Percentiles rank a stretch among this genome's conserved stretches.
phyloP scores from a whole-genome alignment of 1,284 basidiomycete species.

The Termitomyces sp. region DNA sequence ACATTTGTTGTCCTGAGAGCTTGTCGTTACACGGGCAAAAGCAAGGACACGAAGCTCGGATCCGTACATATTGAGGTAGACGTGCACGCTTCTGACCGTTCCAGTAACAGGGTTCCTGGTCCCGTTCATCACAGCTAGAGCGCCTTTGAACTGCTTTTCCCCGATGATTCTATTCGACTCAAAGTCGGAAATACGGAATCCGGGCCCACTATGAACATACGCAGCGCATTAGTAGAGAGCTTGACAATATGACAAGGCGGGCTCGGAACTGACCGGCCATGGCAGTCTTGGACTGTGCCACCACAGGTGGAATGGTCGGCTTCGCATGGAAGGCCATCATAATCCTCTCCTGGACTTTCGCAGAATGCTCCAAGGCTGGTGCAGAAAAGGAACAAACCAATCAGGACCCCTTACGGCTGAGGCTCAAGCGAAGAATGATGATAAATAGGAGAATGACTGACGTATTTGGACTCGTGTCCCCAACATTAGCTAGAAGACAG shows the following conservation, averaged over 20 bases:
- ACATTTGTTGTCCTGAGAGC: slow-evolving; percentile 52
- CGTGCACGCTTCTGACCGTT: slow-evolving; percentile 60
- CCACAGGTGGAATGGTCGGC: slow-evolving; percentile 71
- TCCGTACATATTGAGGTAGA: slow-evolving; percentile 61
- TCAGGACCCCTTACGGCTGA: neutral
- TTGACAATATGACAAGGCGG: neutral
- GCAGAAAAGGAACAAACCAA: neutral
- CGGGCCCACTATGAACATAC: slow-evolving; percentile 51
- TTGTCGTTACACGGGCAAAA: slow-evolving; percentile 5
- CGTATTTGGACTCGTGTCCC: slow-evolving; percentile 76
- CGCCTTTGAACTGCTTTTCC: slow-evolving; percentile 59
- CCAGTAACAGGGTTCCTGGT: slow-evolving; percentile 44
- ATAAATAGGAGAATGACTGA: slow-evolving; percentile 29
- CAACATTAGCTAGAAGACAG: slow-evolving; percentile 56
- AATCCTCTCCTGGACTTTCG: slow-evolving; percentile 64
- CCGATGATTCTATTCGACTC: slow-evolving; percentile 69
- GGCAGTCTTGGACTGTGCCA: slow-evolving; percentile 58
- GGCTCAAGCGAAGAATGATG: slow-evolving; percentile 4
- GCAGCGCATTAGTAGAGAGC: neutral
- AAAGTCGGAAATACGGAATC: slow-evolving; percentile 67
- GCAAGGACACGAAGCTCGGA: neutral
- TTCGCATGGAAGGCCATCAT: slow-evolving; percentile 62
- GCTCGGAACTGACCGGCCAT: slow-evolving; percentile 51
- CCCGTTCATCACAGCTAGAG: slow-evolving; percentile 54
- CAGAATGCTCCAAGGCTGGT: slow-evolving; percentile 67